These are phyloP conservation scores for Podaxis sp. DNA, from an alignment of 768 basidiomycete species.

Conservation along the genomic window DNA sequence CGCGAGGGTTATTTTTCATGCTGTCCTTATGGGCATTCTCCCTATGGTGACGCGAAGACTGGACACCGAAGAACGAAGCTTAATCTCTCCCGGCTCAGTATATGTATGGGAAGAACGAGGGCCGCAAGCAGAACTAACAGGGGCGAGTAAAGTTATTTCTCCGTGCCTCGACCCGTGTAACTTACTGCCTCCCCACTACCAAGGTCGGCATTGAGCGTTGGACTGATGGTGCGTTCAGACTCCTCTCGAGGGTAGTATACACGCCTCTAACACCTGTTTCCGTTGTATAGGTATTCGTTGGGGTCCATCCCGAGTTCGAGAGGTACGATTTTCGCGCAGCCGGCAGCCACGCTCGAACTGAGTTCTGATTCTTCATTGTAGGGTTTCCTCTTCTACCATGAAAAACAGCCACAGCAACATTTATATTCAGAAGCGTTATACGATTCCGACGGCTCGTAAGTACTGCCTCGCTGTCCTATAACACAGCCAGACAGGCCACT, in stretches of 20 bases:
- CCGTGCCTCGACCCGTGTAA: slow-evolving; percentile 2
- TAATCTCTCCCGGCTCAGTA: slow-evolving; percentile 69
- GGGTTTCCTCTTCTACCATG: slow-evolving; percentile 81
- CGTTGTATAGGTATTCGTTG: slow-evolving; percentile 50
- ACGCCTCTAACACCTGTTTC: neutral
- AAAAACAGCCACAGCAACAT: slow-evolving; percentile 54
- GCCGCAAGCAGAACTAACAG: slow-evolving; percentile 65
- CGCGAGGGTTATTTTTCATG: slow-evolving; percentile 66
- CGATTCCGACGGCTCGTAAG: slow-evolving; percentile 26
- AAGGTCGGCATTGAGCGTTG: slow-evolving; percentile 79
- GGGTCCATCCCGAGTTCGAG: slow-evolving; percentile 78
- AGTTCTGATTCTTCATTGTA: slow-evolving; percentile 21
- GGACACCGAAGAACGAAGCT: slow-evolving; percentile 69
- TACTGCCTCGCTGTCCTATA: neutral
- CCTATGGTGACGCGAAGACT: slow-evolving; percentile 76
- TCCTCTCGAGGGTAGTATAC: neutral
- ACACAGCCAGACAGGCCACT: neutral
- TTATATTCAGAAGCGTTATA: slow-evolving; percentile 44
- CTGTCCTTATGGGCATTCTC: slow-evolving; percentile 60
- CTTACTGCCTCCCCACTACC: neutral
- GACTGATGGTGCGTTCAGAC: slow-evolving; percentile 58
- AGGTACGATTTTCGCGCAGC: slow-evolving; percentile 36
- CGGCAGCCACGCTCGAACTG: slow-evolving; percentile 4
- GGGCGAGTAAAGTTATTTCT: slow-evolving; percentile 38
- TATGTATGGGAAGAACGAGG: slow-evolving; percentile 87